Evolutionary conservation across 768 basidiomycete genomes (phyloP), one percentile per base, ranked within the genome.

Genomic region (Pulveroboletus frians): DNA sequence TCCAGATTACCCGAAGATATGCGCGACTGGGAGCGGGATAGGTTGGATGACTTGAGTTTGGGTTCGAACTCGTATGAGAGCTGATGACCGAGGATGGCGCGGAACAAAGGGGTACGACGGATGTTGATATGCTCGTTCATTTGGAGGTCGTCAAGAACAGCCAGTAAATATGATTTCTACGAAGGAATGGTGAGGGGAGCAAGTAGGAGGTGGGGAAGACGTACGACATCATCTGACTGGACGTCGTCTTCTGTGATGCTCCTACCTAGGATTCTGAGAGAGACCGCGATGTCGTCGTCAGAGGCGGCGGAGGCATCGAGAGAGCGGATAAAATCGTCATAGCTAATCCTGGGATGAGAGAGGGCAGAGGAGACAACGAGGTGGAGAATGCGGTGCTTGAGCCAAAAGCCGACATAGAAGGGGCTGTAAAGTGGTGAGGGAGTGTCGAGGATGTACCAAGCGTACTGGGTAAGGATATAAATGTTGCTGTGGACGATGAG

Each of bases 361-460:
- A 75, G 52, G 15, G 73, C 67, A 1, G 60, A 61, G 0, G 65
- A 63, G 14, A 80, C 65, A 4, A 81, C 51, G n/a, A 76, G 63
- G 54, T 83, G 76, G 1, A 79, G 65, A 15, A 82, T 46, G 2
- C 70, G 72, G 53, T 83, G 80, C 39, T 66, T 69, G 9, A 72
- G 65, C 73, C 76, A 80, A 49, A 83, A 79, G 0, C 65, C 51
- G 1, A 50, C 51, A 56, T 73, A 86, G 45, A 73, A 76, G 1
- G 69, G 64, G 13, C 44, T 41, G 54, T 88, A 88, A 3, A 46
- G 30, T 1, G 43, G 39, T 0, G 78, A 73, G 0, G 85, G 83
- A 2, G 52, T 50, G 10, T 74, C 71, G 2, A 88, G 71, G 47
- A 87, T 83, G 53, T 88, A 88, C 85, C 85, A 88, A 0, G 85